These are phyloP conservation scores for Rubus idaeus DNA, from an alignment of 306 rosid species.

Conservation along the genomic window DNA sequence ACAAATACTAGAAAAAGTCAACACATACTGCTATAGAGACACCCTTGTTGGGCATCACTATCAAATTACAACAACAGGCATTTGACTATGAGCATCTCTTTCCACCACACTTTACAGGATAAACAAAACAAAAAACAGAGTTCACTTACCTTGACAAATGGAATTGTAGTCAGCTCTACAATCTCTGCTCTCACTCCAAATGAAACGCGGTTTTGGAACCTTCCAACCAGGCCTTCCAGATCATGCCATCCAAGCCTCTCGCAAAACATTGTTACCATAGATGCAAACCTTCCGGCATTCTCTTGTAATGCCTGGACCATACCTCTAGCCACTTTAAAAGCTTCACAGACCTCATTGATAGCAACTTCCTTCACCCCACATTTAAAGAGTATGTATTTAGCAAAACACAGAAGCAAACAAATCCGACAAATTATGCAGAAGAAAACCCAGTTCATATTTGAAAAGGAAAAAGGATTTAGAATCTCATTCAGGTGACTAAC, in stretches of 20 bases:
- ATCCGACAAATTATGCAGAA: slow-evolving; percentile 22
- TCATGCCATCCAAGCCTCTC: slow-evolving; percentile 98
- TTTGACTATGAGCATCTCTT: slow-evolving; percentile 14
- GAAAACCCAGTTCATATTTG: slow-evolving; percentile 10
- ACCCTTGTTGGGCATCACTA: background rate
- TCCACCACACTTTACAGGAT: slow-evolving; percentile 6
- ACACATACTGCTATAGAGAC: slow-evolving; percentile 13
- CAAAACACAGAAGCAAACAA: slow-evolving; percentile 9
- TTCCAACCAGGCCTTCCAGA: slow-evolving; percentile 84
- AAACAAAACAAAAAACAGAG: background rate
- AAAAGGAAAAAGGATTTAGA: background rate
- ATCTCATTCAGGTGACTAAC: background rate
- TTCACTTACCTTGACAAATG: slow-evolving; percentile 68
- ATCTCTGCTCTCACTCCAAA: slow-evolving; percentile 95
- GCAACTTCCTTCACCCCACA: slow-evolving; percentile 73
- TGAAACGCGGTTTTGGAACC: slow-evolving; percentile 93
- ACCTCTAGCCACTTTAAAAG: slow-evolving; percentile 94
- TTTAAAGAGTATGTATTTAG: slow-evolving; percentile 18
- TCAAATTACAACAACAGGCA: slow-evolving; percentile 21
- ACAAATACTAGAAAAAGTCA: slow-evolving; percentile 31
- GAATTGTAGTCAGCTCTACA: slow-evolving; percentile 94
- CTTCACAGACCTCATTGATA: slow-evolving; percentile 80
- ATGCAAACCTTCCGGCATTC: slow-evolving; percentile 97
- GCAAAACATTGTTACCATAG: slow-evolving; percentile 91
- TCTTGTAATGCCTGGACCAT: slow-evolving; percentile 97